Evolutionary conservation across 257 asterid species (phyloP).

Genomic region (Solanum peruvianum): DNA sequence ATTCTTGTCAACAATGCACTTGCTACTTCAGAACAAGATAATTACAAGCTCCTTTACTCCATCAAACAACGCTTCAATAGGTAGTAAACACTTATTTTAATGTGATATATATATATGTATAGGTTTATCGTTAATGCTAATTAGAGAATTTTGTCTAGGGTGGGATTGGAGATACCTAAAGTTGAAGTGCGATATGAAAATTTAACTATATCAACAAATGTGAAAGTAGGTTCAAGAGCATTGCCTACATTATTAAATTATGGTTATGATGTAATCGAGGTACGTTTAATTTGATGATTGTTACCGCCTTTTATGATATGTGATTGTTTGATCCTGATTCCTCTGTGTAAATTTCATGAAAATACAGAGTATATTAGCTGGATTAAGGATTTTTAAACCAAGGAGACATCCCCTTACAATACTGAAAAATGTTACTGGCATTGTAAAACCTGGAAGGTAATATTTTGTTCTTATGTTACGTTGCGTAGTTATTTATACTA

Average conservation of each 20-base stretch:
- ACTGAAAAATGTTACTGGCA: slow-evolving; percentile 55
- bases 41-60: slow-evolving; percentile 47
- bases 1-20: slow-evolving; percentile 58
- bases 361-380: slow-evolving; percentile 43
- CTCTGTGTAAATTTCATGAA: neutral
- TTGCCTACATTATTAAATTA: slow-evolving; percentile 71
- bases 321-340: neutral
- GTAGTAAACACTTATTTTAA: neutral
- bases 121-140: neutral
- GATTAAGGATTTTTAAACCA: slow-evolving; percentile 37
- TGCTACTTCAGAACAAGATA: slow-evolving; percentile 70
- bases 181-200: slow-evolving; percentile 75
- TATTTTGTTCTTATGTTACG: neutral
- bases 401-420: slow-evolving; percentile 42
- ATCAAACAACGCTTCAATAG: slow-evolving; percentile 65
- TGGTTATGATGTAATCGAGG: slow-evolving; percentile 58
- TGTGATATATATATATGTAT: neutral
- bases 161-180: slow-evolving; percentile 59
- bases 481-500: neutral
- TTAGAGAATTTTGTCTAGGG: slow-evolving; percentile 12
- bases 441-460: slow-evolving; percentile 77
- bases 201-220: slow-evolving; percentile 43
- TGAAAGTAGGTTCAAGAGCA: slow-evolving; percentile 70
- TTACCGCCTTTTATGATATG: neutral
- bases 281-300: neutral